These are phyloP conservation scores for Nigrospora sphaerica DNA, from an alignment of 2,329 filamentous ascomycete species.

Conservation along the genomic window DNA sequence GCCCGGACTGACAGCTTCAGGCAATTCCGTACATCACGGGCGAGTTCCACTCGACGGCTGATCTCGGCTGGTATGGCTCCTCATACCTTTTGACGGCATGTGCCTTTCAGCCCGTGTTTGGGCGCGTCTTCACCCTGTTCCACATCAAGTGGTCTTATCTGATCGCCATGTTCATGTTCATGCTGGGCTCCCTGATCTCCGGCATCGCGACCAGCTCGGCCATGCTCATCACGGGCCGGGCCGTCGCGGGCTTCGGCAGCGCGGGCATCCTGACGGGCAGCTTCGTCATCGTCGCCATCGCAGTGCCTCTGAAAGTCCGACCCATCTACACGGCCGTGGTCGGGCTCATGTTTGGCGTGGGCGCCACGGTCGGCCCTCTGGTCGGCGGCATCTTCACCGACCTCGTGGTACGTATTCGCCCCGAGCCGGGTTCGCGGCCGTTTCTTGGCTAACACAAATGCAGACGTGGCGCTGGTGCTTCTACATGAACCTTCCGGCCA, in stretches of 20 bases:
- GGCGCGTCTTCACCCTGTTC: conserved; percentile 26
- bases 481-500: conserved; percentile 32
- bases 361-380: conserved; percentile 24
- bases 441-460: too few species aligned
- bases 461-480: conserved; percentile 35
- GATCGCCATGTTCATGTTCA: conserved; percentile 20
- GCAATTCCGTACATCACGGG: conserved; percentile 22
- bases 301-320: conserved; percentile 19
- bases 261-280: conserved; percentile 25
- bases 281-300: conserved; percentile 23
- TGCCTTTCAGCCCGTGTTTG: conserved; percentile 25
- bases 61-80: conserved; percentile 23
- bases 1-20: conserved; percentile 5
- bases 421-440: conserved; percentile 4
- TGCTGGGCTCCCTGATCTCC: conserved; percentile 28
- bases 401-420: conserved; percentile 17
- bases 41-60: conserved; percentile 22
- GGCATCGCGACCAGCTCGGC: conserved; percentile 23
- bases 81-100: conserved; percentile 25
- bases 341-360: conserved; percentile 25
- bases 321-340: conserved; percentile 25
- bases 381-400: conserved; percentile 30
- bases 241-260: conserved; percentile 28
- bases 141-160: conserved; percentile 22
- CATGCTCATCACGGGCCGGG: conserved; percentile 27